Evolutionary conservation across 352 stramenopile genomes (phyloP).

Genomic region (Synura sp.): DNA sequence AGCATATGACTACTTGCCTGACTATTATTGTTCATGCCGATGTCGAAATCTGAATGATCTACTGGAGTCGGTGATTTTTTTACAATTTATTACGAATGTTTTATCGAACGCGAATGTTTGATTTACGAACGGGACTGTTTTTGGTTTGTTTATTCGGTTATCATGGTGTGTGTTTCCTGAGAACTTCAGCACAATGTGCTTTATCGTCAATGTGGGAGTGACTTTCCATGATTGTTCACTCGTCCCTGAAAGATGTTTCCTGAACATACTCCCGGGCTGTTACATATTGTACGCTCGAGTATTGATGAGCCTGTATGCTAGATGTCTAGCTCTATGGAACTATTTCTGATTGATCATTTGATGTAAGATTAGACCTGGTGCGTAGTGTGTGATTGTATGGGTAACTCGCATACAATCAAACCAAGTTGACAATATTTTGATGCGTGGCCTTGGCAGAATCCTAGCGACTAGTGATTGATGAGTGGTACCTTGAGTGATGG

Average conservation of each 20-base stretch:
- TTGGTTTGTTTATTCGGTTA: conserved; percentile 17
- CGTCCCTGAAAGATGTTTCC: conserved; percentile 35
- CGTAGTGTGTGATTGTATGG: conserved; percentile 36
- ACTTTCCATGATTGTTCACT: conserved; percentile 30
- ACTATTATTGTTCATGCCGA: conserved; percentile 12
- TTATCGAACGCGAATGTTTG: too few relatives aligned
- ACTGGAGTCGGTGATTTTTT: background rate
- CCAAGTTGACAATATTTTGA: background rate
- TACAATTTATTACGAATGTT: conserved; percentile 29
- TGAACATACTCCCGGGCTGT: conserved; percentile 34
- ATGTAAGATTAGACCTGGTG: background rate
- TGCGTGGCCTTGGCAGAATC: conserved; percentile 22
- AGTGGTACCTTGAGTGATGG: background rate
- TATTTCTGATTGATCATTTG: conserved; percentile 35
- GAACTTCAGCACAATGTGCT: conserved; percentile 41
- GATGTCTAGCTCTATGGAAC: conserved; percentile 12
- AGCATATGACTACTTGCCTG: conserved; percentile 25
- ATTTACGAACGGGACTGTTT: background rate
- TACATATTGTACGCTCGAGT: conserved; percentile 32
- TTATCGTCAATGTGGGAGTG: conserved; percentile 34
- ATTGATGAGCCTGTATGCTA: conserved; percentile 13
- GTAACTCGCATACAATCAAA: conserved; percentile 3
- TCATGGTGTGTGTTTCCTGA: conserved; percentile 5
- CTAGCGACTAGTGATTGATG: conserved; percentile 29
- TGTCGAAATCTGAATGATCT: conserved; percentile 23